A percentile compares a stretch with the other conserved stretches of the same genome.
Evolutionary conservation across 495 filamentous ascomycete species (phyloP).

Genomic region (Penicillium lagena): DNA sequence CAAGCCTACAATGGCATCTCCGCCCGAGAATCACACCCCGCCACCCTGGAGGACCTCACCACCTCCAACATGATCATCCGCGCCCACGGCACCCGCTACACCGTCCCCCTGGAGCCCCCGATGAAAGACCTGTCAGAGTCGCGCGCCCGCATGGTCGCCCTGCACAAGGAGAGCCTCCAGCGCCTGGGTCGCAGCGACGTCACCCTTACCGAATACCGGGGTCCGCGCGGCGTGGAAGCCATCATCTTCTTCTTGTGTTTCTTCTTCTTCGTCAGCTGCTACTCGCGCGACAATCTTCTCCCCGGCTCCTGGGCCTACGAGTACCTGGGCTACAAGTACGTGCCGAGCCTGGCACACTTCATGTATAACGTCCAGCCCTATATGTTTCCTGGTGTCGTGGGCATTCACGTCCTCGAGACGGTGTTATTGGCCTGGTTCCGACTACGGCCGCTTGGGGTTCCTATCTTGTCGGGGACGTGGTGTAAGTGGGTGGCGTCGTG

Average conservation of each 20-base stretch:
- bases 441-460: constrained; percentile 52
- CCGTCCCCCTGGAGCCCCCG: constrained; percentile 56
- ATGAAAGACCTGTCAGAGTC: constrained; percentile 55
- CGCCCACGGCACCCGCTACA: constrained; percentile 39
- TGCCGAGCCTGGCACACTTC: constrained; percentile 46
- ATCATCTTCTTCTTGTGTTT: constrained; percentile 41
- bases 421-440: constrained; percentile 39
- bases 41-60: constrained; percentile 53
- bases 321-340: constrained; percentile 29
- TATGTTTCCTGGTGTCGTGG: constrained; percentile 39
- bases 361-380: constrained; percentile 40
- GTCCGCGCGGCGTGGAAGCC: constrained; percentile 30
- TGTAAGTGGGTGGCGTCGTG: constrained; percentile 51
- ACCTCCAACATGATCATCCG: constrained; percentile 50
- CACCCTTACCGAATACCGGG: constrained; percentile 48
- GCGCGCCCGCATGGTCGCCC: constrained; percentile 56
- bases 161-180: constrained; percentile 54
- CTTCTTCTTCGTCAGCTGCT: constrained; percentile 37
- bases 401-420: constrained; percentile 49
- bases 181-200: constrained; percentile 50
- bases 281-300: constrained; percentile 43
- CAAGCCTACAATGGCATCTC: constrained; percentile 51
- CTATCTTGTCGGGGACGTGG: constrained; percentile 47
- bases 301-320: constrained; percentile 51
- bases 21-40: constrained; percentile 36